Evolutionary conservation across 371 early-diverging fungal species (phyloP), one percentile per base, ranked within the genome.

Genomic region (Circinella minor): DNA sequence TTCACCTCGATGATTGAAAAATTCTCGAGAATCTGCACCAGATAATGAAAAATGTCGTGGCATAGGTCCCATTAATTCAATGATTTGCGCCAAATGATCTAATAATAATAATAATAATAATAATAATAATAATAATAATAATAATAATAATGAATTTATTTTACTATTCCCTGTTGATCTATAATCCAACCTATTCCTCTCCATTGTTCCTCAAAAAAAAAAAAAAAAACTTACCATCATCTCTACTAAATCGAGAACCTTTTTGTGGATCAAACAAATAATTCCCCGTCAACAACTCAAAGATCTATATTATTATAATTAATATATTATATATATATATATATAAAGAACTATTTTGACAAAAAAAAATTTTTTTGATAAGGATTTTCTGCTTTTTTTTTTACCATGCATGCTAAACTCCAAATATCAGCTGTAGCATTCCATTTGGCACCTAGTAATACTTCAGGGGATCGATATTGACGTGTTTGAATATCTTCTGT

Each of bases 381-480:
- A 39, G 34, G 7, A 38, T 39, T 8, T 36, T 65, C 63, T n/a
- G 14, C n/a, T n/a, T n/a, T n/a, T n/a, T n/a, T n/a, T 46, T 18
- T 71, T 82, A 94, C 89, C 88, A 99, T 92, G 83, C 98, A 99
- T 17, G 96, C 97, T 61, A 97, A 83, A 67, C 95, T 94, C 99
- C 99, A 98, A n/a, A 98, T 92, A 80, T 99, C 99, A 4, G 97
- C 94, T n/a, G 92, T 89, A 18, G 90, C 80, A 65, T 93, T 92
- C 92, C 98, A 99, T 48, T 89, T 85, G n/a, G 92, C 90, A 4
- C 99, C 99, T 3, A 99, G 76, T 57, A 99, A 96, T 8, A 97
- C 98, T 78, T 99, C 99, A 13, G 99, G 99, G 3, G 96, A 92
- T 59, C 99, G 91, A 71, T 99, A 99, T 79, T 98, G 99, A 63